These are phyloP conservation scores for Coemansia asiatica DNA, from an alignment of 192 early-diverging fungal species.

Conservation along the genomic window DNA sequence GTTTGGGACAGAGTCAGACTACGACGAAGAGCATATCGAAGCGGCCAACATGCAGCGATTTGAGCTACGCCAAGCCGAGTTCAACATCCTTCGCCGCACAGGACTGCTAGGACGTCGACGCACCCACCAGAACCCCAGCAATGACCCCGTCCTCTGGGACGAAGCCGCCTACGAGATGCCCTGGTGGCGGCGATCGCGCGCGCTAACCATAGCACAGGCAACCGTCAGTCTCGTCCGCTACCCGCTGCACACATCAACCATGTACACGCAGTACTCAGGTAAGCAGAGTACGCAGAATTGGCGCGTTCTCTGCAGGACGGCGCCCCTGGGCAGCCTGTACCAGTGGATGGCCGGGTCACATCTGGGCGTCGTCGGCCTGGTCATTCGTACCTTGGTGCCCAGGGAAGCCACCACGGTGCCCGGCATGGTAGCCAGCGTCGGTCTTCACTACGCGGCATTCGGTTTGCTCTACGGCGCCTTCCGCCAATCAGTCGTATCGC, in stretches of 20 bases:
- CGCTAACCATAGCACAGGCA: conserved; percentile 7
- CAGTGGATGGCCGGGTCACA: conserved; percentile 22
- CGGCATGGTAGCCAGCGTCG: conserved; percentile 3
- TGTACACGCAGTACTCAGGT: conserved; percentile 23
- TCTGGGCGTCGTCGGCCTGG: conserved; percentile 7
- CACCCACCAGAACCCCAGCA: not conserved
- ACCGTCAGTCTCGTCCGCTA: conserved; percentile 16
- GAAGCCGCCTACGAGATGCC: not conserved
- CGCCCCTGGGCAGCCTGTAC: conserved; percentile 23
- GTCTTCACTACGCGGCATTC: conserved; percentile 25
- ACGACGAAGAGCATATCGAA: too few relatives aligned
- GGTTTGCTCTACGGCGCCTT: conserved; percentile 31
- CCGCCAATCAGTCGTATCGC: conserved; percentile 29
- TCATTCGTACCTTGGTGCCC: not conserved
- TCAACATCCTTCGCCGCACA: conserved; percentile 20
- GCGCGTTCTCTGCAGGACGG: not conserved
- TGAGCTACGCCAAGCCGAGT: conserved; percentile 11
- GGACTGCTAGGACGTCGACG: conserved; percentile 9
- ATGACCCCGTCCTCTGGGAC: not conserved
- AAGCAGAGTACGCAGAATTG: not conserved
- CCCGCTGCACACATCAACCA: conserved; percentile 26
- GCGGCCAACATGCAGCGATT: not conserved
- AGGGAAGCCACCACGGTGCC: not conserved
- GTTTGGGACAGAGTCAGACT: too few relatives aligned
- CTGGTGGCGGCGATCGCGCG: conserved; percentile 19